Conservation (phyloP, 1,139 yeast genomes). For the Starmera stellimalicola region DNA sequence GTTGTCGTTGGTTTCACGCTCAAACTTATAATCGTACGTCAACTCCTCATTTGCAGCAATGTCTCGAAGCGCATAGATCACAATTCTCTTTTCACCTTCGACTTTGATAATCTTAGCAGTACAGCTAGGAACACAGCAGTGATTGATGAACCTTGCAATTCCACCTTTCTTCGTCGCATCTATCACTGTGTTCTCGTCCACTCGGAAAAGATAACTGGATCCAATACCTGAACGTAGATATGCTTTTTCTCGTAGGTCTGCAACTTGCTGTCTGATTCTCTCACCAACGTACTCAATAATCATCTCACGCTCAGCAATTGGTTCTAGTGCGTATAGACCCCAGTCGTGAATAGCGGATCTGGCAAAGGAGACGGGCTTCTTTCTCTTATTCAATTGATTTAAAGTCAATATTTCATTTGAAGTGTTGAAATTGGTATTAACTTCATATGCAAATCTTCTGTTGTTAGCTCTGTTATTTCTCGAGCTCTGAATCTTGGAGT, state of each 20-base stretch:
- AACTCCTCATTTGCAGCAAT: slow-evolving; percentile 85
- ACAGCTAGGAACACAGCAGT: slow-evolving; percentile 95
- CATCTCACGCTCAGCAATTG: slow-evolving; percentile 92
- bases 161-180: slow-evolving; percentile 98
- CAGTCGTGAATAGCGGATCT: slow-evolving; percentile 95
- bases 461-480: slow-evolving; percentile 85
- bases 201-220: slow-evolving; percentile 83
- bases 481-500: slow-evolving; percentile 32
- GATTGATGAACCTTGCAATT: slow-evolving; percentile 91
- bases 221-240: slow-evolving; percentile 91
- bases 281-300: slow-evolving; percentile 99
- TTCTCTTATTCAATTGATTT: slow-evolving; percentile 74
- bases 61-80: slow-evolving; percentile 85
- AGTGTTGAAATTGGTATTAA: slow-evolving; percentile 62
- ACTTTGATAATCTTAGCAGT: slow-evolving; percentile 95
- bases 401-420: slow-evolving; percentile 76
- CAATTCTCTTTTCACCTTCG: slow-evolving; percentile 90
- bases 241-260: slow-evolving; percentile 83
- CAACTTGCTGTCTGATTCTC: slow-evolving; percentile 85
- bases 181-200: slow-evolving; percentile 89
- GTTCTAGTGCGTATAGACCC: slow-evolving; percentile 95
- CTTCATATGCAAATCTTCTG: slow-evolving; percentile 85
- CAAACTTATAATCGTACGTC: slow-evolving; percentile 93
- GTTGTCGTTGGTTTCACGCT: slow-evolving; percentile 81
- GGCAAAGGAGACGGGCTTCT: slow-evolving; percentile 91